Evolutionary conservation across 1,139 yeast species (phyloP).

Genomic region (Pichia inconspicua): DNA sequence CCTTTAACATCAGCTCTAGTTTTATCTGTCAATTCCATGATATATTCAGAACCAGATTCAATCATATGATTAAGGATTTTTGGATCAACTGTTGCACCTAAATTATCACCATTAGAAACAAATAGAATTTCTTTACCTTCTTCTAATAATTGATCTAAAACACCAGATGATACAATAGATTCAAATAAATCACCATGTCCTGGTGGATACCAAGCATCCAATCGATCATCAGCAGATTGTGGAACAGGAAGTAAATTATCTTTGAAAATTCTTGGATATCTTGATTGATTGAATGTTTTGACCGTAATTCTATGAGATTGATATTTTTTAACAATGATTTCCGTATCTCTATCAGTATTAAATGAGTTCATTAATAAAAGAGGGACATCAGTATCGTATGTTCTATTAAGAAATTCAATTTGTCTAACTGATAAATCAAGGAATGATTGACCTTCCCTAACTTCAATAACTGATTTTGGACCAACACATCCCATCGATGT

Average conservation of each 20-base stretch:
- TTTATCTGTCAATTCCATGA: slow-evolving; percentile 97
- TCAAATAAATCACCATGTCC: slow-evolving; percentile 98
- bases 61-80: slow-evolving; percentile 89
- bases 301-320: slow-evolving; percentile 95
- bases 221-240: slow-evolving; percentile 58
- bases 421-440: slow-evolving; percentile 93
- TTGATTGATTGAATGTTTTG: slow-evolving; percentile 93
- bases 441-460: slow-evolving; percentile 95
- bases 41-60: slow-evolving; percentile 84
- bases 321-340: slow-evolving; percentile 89
- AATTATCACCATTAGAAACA: slow-evolving; percentile 95
- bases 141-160: slow-evolving; percentile 79
- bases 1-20: slow-evolving; percentile 99
- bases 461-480: slow-evolving; percentile 96
- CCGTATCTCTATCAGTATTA: slow-evolving; percentile 95
- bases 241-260: slow-evolving; percentile 96
- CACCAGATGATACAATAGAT: slow-evolving; percentile 81
- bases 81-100: slow-evolving; percentile 96
- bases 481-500: slow-evolving; percentile 99
- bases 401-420: slow-evolving; percentile 90
- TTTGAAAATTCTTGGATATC: slow-evolving; percentile 91
- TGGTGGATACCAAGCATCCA: slow-evolving; percentile 94
- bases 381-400: slow-evolving; percentile 89
- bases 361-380: slow-evolving; percentile 95
- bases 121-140: slow-evolving; percentile 93